phyloP scores from a whole-genome alignment of 106 monocot species.

The Acorus gramineus region DNA sequence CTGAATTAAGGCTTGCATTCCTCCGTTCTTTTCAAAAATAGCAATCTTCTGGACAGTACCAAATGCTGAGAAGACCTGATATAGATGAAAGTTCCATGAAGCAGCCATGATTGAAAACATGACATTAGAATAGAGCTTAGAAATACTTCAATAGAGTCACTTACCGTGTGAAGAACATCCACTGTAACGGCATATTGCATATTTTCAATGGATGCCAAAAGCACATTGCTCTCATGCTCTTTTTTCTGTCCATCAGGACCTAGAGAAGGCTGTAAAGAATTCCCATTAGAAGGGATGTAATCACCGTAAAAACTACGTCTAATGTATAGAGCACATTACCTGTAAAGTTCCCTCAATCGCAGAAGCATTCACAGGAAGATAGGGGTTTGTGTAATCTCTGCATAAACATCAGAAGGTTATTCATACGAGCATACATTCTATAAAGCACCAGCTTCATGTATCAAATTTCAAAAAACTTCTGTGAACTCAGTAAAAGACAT shows the following conservation, averaged over 20 bases:
- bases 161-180: conserved; percentile 64
- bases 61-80: conserved; percentile 80
- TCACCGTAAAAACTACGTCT: not conserved
- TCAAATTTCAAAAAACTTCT: too few relatives aligned
- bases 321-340: conserved; percentile 22
- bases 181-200: conserved; percentile 72
- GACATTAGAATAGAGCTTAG: too few relatives aligned
- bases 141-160: not conserved
- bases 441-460: too few relatives aligned
- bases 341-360: conserved; percentile 72
- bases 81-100: not conserved
- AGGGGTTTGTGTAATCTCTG: conserved; percentile 94
- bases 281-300: not conserved
- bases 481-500: too few relatives aligned
- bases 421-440: too few relatives aligned
- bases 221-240: conserved; percentile 68
- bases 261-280: conserved; percentile 8
- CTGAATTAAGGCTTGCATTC: conserved; percentile 74
- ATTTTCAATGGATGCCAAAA: conserved; percentile 65
- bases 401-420: conserved; percentile 1
- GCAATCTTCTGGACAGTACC: conserved; percentile 85
- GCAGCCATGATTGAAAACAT: too few relatives aligned
- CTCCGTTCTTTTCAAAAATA: conserved; percentile 87
- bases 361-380: conserved; percentile 83
- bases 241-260: conserved; percentile 66